Percentiles rank a stretch among this genome's conserved stretches.
Conservation (phyloP, 176 grass and related monocot species). For the Oryza australiensis region DNA sequence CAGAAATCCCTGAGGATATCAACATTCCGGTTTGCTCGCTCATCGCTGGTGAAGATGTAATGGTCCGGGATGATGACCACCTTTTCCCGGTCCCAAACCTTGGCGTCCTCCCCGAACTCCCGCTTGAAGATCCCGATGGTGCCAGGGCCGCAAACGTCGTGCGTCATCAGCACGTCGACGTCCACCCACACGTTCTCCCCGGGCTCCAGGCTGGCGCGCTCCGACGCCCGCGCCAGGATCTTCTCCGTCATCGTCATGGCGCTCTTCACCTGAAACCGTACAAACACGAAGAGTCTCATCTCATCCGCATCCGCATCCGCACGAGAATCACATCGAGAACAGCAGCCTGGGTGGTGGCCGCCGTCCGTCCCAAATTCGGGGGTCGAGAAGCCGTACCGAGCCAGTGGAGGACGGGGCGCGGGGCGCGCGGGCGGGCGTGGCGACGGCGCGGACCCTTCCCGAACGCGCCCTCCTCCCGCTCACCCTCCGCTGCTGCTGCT, state of each 20-base stretch:
- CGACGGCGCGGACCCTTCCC: slow-evolving; percentile 53
- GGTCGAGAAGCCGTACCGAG: slow-evolving; percentile 50
- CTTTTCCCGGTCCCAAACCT: slow-evolving; percentile 95
- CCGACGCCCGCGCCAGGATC: slow-evolving; percentile 83
- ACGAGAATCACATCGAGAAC: not conserved
- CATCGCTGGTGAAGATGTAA: slow-evolving; percentile 90
- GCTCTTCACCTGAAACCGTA: slow-evolving; percentile 57
- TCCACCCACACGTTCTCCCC: slow-evolving; percentile 97
- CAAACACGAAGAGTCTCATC: not conserved
- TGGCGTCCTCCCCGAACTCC: slow-evolving; percentile 87
- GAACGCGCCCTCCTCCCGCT: slow-evolving; percentile 20
- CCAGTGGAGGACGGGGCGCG: slow-evolving; percentile 69
- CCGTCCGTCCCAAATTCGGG: not conserved
- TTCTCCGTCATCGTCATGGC: slow-evolving; percentile 98
- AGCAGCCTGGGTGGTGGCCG: not conserved
- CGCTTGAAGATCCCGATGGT: slow-evolving; percentile 90
- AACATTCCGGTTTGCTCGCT: slow-evolving; percentile 89
- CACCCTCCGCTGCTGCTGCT: slow-evolving; percentile 18
- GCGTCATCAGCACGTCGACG: slow-evolving; percentile 97
- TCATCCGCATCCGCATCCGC: not conserved
- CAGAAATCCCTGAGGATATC: slow-evolving; percentile 90
- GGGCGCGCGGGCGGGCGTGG: slow-evolving; percentile 52
- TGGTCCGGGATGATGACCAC: slow-evolving; percentile 93
- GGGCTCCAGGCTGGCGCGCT: slow-evolving; percentile 65
- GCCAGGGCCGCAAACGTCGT: slow-evolving; percentile 78